These are phyloP conservation scores for Cylindrotheca closterium DNA, from an alignment of 108 stramenopile genomes.

Conservation along the genomic window DNA sequence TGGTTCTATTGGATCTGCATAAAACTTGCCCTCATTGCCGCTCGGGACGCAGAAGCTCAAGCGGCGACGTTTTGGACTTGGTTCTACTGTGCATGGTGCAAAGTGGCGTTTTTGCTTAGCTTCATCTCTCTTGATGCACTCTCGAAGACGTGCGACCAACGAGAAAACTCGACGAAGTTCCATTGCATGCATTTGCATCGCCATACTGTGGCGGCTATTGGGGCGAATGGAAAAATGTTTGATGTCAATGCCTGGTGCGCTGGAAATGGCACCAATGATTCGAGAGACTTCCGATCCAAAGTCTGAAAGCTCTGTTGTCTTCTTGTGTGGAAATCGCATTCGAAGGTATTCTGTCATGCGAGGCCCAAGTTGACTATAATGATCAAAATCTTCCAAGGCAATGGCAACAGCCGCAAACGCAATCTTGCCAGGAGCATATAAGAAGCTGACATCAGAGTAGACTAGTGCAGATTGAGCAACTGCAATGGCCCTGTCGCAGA, in stretches of 20 bases:
- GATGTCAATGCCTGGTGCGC: slow-evolving; percentile 32
- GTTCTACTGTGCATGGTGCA: slow-evolving; percentile 14
- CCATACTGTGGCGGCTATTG: slow-evolving; percentile 13
- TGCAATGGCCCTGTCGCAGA: slow-evolving; percentile 32
- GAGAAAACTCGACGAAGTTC: slow-evolving; percentile 34
- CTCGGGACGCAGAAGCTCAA: not conserved
- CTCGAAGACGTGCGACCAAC: slow-evolving; percentile 15
- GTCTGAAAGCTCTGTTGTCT: slow-evolving; percentile 14
- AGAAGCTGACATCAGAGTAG: slow-evolving; percentile 49
- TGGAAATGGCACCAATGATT: slow-evolving; percentile 25
- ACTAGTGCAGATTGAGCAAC: slow-evolving; percentile 40
- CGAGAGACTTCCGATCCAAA: slow-evolving; percentile 32
- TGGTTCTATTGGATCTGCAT: too few species aligned
- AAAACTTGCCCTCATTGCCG: slow-evolving; percentile 7
- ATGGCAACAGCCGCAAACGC: slow-evolving; percentile 52
- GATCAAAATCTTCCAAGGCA: slow-evolving; percentile 24
- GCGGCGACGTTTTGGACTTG: not conserved
- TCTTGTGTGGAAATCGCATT: slow-evolving; percentile 28
- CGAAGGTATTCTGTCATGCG: slow-evolving; percentile 33
- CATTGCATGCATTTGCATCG: slow-evolving; percentile 16
- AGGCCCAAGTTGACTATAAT: slow-evolving; percentile 8
- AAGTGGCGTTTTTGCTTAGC: not conserved
- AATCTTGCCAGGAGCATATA: slow-evolving; percentile 46
- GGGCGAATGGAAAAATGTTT: slow-evolving; percentile 9
- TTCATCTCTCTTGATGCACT: not conserved